Evolutionary conservation across 1,284 basidiomycete genomes (phyloP).

Genomic region (Sporisorium graminicola): DNA sequence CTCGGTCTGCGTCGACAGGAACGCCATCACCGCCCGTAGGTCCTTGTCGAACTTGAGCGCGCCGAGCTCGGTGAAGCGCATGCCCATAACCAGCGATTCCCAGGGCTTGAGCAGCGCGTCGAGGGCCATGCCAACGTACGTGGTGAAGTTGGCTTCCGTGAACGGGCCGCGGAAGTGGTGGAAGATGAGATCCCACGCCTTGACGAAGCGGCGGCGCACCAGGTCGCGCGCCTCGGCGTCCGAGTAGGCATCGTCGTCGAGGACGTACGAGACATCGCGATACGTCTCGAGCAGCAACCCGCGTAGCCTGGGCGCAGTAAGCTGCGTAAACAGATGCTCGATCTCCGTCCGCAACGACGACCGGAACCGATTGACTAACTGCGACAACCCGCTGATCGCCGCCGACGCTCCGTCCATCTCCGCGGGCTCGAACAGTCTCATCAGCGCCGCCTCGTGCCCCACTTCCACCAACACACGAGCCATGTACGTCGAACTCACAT

Average conservation of each 20-base stretch:
- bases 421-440: constrained; percentile 31
- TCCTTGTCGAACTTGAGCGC: constrained; percentile 96
- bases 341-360: constrained; percentile 77
- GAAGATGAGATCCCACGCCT: constrained; percentile 84
- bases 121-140: constrained; percentile 85
- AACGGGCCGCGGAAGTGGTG: constrained; percentile 78
- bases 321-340: constrained; percentile 93
- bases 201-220: constrained; percentile 86
- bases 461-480: constrained; percentile 59
- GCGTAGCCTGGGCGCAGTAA: constrained; percentile 85
- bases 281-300: constrained; percentile 87
- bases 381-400: constrained; percentile 17
- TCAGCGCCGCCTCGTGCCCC: constrained; percentile 29
- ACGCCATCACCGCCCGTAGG: constrained; percentile 83
- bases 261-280: constrained; percentile 83
- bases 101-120: constrained; percentile 90
- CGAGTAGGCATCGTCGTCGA: constrained; percentile 87
- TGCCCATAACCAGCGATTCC: constrained; percentile 85
- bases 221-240: constrained; percentile 86
- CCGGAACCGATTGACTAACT: constrained; percentile 31
- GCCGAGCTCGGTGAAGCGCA: constrained; percentile 95
- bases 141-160: constrained; percentile 86
- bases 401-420: constrained; percentile 27
- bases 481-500: constrained; percentile 60
- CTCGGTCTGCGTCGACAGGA: constrained; percentile 84